Conservation (phyloP, 805 yeast genomes). For the Groenewaldozyma tartarivorans region DNA sequence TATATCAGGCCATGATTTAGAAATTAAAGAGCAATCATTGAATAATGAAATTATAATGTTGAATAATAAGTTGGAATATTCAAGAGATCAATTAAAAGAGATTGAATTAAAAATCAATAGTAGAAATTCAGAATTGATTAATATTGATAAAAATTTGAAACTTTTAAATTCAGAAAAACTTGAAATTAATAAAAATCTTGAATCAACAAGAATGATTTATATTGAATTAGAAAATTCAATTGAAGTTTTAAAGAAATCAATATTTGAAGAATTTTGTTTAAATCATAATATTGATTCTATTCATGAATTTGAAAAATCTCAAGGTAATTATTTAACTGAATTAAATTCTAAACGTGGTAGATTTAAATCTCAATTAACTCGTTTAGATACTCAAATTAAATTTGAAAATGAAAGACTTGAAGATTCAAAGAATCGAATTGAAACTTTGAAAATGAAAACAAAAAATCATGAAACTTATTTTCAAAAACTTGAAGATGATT, state of each 20-base stretch:
- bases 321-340: slow-evolving; percentile 34
- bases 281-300: slow-evolving; percentile 46
- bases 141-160: slow-evolving; percentile 21
- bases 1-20: slow-evolving; percentile 41
- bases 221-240: slow-evolving; percentile 7
- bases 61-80: slow-evolving; percentile 28
- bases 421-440: slow-evolving; percentile 41
- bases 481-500: slow-evolving; percentile 20
- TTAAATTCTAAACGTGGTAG: slow-evolving; percentile 34
- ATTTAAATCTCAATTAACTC: slow-evolving; percentile 50
- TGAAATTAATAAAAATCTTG: slow-evolving; percentile 13
- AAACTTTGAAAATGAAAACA: slow-evolving; percentile 29
- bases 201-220: not conserved
- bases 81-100: slow-evolving; percentile 24
- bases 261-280: slow-evolving; percentile 42
- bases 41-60: slow-evolving; percentile 45
- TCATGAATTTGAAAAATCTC: slow-evolving; percentile 59
- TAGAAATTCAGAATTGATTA: slow-evolving; percentile 18
- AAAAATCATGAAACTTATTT: slow-evolving; percentile 33
- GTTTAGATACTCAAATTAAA: slow-evolving; percentile 47
- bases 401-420: slow-evolving; percentile 55
- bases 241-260: slow-evolving; percentile 15
- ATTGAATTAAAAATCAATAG: slow-evolving; percentile 24
- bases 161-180: slow-evolving; percentile 36
- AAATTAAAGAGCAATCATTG: slow-evolving; percentile 40